Evolutionary conservation across 805 yeast species (phyloP), one percentile per base, ranked within the genome.

Genomic region (Metschnikowia arizonensis): DNA sequence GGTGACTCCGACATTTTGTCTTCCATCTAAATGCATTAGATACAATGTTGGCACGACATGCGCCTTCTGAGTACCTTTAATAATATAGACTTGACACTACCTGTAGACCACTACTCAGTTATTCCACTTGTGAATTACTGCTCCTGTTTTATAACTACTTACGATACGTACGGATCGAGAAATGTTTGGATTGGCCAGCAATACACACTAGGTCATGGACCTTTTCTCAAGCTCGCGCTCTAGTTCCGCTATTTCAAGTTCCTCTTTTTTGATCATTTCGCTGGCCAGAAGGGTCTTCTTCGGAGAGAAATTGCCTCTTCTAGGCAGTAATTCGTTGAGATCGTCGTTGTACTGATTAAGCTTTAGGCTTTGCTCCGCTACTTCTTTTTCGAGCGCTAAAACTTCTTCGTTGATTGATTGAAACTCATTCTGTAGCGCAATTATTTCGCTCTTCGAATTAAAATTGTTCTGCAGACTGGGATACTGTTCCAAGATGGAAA

Each of bases 1-100:
- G 99, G 99, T 90, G 99, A 93, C 81, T 93, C 99, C 67, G 99
- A 93, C 78, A 90, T 93, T 79, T 84, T 93, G 73, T 65, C 89
- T 65, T 72, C 88, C 49, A 40, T 69, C 70, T 76, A 55, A 55
- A 36, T 40, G 38, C 33, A 40, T 38, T 23, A 19, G 9, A 24
- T 31, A 17, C 31, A 24, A 31, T 14, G 24, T 34, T 17, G 29
- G 17, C 15, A 9, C 17, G 6, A 0, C 23, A 0, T n/a, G 32
- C 26, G 33, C 24, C 40, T 23, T 14, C 29, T 18, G 32, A 37
- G 40, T 37, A 28, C 14, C 21, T n/a, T 28, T 26, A 37, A 37
- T 37, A 37, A 14, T 8, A 37, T 28, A 37, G 40, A 37, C 32
- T 29, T 29, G 40, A 28, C 40, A 15, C 15, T 18, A 5, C 8